Conservation (phyloP, 202 grass and related monocot species). For the Panicum virgatum region DNA sequence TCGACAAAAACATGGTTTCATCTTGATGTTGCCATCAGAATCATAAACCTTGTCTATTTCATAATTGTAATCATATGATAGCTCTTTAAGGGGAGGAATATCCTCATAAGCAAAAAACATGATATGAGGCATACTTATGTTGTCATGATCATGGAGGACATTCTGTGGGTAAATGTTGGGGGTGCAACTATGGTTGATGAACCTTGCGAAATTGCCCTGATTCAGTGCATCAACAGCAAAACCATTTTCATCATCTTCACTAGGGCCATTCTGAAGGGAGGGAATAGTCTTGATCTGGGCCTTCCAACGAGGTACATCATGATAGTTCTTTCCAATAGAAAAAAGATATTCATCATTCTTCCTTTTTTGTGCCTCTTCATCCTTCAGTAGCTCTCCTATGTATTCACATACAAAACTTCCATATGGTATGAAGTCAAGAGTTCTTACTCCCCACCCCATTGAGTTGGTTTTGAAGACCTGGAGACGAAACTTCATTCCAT, state of each 20-base stretch:
- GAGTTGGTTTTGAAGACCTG: slow-evolving; percentile 66
- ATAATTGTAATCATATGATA: slow-evolving; percentile 71
- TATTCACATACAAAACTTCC: slow-evolving; percentile 78
- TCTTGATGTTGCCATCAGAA: slow-evolving; percentile 64
- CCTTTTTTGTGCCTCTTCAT: slow-evolving; percentile 54
- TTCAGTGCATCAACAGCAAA: slow-evolving; percentile 65
- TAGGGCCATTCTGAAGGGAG: slow-evolving; percentile 45
- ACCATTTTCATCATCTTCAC: slow-evolving; percentile 15
- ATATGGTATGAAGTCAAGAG: slow-evolving; percentile 54
- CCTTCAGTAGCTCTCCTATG: slow-evolving; percentile 49
- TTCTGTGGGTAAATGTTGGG: slow-evolving; percentile 68
- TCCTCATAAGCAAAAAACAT: slow-evolving; percentile 64
- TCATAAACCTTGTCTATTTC: slow-evolving; percentile 57
- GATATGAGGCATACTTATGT: slow-evolving; percentile 58
- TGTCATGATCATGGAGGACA: slow-evolving; percentile 69
- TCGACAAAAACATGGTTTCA: slow-evolving; percentile 57
- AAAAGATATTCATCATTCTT: slow-evolving; percentile 64
- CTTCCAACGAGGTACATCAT: slow-evolving; percentile 57
- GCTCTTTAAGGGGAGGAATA: slow-evolving; percentile 63
- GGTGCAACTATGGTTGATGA: slow-evolving; percentile 66
- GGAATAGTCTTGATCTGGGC: slow-evolving; percentile 43
- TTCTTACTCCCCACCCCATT: slow-evolving; percentile 75
- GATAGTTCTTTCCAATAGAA: slow-evolving; percentile 50
- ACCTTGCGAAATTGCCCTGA: slow-evolving; percentile 58
- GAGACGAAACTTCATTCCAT: slow-evolving; percentile 51